Percentiles rank a stretch among this genome's conserved stretches.
phyloP scores from a whole-genome alignment of 2,329 filamentous ascomycete species.

The Colletotrichum eremochloae region DNA sequence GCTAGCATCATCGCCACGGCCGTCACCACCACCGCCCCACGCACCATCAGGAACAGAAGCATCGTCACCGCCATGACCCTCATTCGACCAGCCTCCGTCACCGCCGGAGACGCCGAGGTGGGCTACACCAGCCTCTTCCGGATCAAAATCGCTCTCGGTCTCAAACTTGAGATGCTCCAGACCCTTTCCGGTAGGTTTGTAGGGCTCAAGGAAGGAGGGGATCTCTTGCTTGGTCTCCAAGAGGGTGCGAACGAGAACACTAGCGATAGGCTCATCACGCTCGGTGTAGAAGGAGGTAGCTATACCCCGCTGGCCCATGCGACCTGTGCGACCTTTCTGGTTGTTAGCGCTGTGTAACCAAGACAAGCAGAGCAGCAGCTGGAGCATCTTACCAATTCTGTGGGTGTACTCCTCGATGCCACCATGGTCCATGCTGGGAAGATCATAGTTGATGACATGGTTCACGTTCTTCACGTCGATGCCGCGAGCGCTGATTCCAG shows the following conservation, averaged over 20 bases:
- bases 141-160: slow-evolving; percentile 67
- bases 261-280: slow-evolving; percentile 78
- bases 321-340: slow-evolving; percentile 81
- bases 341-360: background rate
- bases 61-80: slow-evolving; percentile 33
- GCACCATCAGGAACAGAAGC: slow-evolving; percentile 40
- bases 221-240: slow-evolving; percentile 83
- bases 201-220: slow-evolving; percentile 82
- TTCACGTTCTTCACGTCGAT: slow-evolving; percentile 89
- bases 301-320: slow-evolving; percentile 88
- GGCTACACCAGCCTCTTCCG: slow-evolving; percentile 47
- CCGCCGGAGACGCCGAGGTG: slow-evolving; percentile 45
- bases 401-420: slow-evolving; percentile 95
- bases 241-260: slow-evolving; percentile 83
- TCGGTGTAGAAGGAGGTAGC: slow-evolving; percentile 93
- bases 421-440: slow-evolving; percentile 81
- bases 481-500: slow-evolving; percentile 87
- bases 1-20: slow-evolving; percentile 23
- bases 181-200: slow-evolving; percentile 66
- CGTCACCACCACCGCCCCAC: slow-evolving; percentile 42
- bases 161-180: slow-evolving; percentile 66
- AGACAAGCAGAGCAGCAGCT: background rate
- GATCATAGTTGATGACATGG: slow-evolving; percentile 94
- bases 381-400: slow-evolving; percentile 80
- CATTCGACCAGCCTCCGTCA: slow-evolving; percentile 40